Evolutionary conservation across 2,329 filamentous ascomycete genomes (phyloP).

Genomic region (Rachicladosporium sp.): DNA sequence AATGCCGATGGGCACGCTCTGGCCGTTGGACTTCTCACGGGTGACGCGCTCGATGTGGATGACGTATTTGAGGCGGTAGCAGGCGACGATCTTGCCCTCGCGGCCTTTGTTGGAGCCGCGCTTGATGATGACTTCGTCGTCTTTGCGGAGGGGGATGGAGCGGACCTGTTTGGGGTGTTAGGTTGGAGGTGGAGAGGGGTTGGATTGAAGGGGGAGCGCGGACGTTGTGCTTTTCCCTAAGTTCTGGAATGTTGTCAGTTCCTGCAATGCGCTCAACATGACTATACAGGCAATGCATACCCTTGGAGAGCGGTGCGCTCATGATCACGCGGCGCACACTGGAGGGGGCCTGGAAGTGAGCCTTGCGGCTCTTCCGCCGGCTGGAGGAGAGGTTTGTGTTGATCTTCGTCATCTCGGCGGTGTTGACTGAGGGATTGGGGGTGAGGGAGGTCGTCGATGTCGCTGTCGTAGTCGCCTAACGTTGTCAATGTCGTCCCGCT

Average conservation of each 20-base stretch:
- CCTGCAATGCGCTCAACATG: too few relatives aligned
- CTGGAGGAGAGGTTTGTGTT: constrained; percentile 60
- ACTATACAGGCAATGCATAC: too few relatives aligned
- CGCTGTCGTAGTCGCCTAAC: constrained; percentile 9
- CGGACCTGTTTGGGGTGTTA: constrained; percentile 51
- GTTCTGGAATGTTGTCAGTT: constrained; percentile 40
- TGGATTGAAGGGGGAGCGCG: background rate
- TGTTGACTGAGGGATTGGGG: constrained; percentile 8
- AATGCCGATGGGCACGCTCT: constrained; percentile 87
- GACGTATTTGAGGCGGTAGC: constrained; percentile 97
- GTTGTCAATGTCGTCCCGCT: background rate
- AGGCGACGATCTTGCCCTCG: constrained; percentile 94
- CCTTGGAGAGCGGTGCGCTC: constrained; percentile 90
- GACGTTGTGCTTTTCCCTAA: constrained; percentile 98
- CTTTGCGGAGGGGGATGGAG: constrained; percentile 93
- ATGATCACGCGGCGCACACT: constrained; percentile 92
- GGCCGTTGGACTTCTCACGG: constrained; percentile 95
- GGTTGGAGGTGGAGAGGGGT: background rate
- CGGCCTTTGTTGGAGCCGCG: constrained; percentile 93
- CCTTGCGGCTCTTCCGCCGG: constrained; percentile 97
- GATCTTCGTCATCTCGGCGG: constrained; percentile 59
- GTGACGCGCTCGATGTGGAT: constrained; percentile 94
- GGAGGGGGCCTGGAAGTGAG: constrained; percentile 92
- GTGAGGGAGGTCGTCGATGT: constrained; percentile 10
- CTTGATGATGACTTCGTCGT: constrained; percentile 69